Percentiles rank a stretch among this genome's conserved stretches.
phyloP scores from a whole-genome alignment of 2,329 filamentous ascomycete species.

The Neophaeococcomyces mojaviensis region DNA sequence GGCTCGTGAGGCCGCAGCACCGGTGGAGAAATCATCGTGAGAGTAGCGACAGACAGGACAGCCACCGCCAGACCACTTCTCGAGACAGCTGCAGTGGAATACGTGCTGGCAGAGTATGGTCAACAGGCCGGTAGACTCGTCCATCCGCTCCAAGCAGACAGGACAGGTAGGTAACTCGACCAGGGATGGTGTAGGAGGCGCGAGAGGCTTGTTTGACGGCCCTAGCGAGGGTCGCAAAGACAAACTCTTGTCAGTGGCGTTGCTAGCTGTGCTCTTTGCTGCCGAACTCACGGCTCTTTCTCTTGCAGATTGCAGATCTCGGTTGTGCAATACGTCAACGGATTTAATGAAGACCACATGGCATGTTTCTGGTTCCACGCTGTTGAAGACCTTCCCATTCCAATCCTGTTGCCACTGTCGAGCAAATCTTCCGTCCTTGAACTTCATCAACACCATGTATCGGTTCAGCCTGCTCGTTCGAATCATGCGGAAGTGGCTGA shows the following conservation, averaged over 20 bases:
- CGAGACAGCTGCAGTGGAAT: conserved; percentile 91
- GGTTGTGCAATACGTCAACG: conserved; percentile 70
- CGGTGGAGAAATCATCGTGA: conserved; percentile 47
- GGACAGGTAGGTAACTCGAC: conserved; percentile 92
- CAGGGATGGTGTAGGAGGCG: conserved; percentile 71
- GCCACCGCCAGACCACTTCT: conserved; percentile 90
- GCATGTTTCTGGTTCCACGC: conserved; percentile 89
- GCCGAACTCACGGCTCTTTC: conserved; percentile 27
- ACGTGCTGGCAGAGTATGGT: conserved; percentile 97
- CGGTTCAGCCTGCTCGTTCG: conserved; percentile 81
- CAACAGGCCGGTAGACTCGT: conserved; percentile 88
- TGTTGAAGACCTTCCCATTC: conserved; percentile 89
- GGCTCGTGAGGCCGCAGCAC: not conserved
- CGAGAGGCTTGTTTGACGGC: conserved; percentile 54
- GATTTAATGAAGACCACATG: conserved; percentile 92
- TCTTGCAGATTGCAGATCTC: conserved; percentile 16
- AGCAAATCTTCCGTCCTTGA: conserved; percentile 66
- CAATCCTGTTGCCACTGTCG: conserved; percentile 75
- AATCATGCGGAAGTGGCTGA: conserved; percentile 92
- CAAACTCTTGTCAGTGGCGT: conserved; percentile 31
- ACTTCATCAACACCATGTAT: conserved; percentile 95
- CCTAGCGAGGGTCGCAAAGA: conserved; percentile 10
- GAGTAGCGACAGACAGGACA: conserved; percentile 95
- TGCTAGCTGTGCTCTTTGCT: conserved; percentile 29
- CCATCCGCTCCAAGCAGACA: conserved; percentile 95